Evolutionary conservation across 495 filamentous ascomycete genomes (phyloP).

Genomic region (Xylaria telfairii): DNA sequence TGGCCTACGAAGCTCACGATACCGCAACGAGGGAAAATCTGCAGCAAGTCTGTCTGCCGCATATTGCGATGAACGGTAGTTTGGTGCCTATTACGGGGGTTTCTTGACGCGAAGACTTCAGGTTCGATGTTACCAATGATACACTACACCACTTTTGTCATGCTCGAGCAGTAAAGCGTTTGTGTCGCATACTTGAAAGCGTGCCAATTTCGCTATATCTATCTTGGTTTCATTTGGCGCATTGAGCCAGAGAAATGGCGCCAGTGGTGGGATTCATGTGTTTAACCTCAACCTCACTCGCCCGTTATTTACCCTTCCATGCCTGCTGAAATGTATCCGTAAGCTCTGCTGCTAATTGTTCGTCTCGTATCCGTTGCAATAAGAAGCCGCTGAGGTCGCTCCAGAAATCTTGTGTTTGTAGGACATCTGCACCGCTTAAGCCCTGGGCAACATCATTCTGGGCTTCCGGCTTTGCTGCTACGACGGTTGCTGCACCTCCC

Average conservation of each 20-base stretch:
- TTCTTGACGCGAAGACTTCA: conserved; percentile 37
- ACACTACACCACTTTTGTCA: conserved; percentile 35
- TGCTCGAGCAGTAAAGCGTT: conserved; percentile 37
- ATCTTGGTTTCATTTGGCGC: not conserved
- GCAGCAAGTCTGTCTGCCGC: conserved; percentile 18
- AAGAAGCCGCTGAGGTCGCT: conserved; percentile 82
- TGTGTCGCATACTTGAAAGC: conserved; percentile 4
- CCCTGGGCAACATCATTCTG: conserved; percentile 55
- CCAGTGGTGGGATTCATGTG: not conserved
- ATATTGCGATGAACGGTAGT: conserved; percentile 31
- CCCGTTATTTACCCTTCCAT: conserved; percentile 58
- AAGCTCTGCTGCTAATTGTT: conserved; percentile 67
- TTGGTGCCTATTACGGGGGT: conserved; percentile 34
- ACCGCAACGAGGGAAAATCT: conserved; percentile 22
- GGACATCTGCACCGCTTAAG: conserved; percentile 60
- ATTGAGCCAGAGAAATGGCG: not conserved
- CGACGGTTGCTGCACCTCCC: conserved; percentile 49
- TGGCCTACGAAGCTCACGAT: conserved; percentile 36
- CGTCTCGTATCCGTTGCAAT: conserved; percentile 76
- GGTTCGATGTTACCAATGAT: conserved; percentile 41
- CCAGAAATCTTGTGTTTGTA: conserved; percentile 84
- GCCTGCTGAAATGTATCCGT: conserved; percentile 70
- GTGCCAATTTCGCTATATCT: not conserved
- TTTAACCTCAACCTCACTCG: conserved; percentile 17
- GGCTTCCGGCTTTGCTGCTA: conserved; percentile 35